Evolutionary conservation across 352 stramenopile species (phyloP).

Genomic region (Phytopythium cucurbitacearum): DNA sequence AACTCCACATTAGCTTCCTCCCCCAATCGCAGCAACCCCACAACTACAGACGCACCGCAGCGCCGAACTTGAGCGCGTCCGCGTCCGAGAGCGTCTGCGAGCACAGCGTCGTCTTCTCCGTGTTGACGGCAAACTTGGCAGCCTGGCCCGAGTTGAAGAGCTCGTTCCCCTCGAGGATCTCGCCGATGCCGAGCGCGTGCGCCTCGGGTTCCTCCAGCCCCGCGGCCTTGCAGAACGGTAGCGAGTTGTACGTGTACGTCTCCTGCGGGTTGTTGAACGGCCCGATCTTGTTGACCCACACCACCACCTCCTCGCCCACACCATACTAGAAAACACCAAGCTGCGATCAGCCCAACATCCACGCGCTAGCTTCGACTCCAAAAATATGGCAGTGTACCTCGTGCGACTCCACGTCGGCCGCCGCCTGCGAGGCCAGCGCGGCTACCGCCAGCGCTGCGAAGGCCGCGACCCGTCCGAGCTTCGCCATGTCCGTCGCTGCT

Average conservation of each 20-base stretch:
- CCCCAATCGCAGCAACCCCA: neutral
- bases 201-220: constrained; percentile 87
- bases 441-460: constrained; percentile 16
- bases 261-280: constrained; percentile 98
- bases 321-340: constrained; percentile 42
- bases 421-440: constrained; percentile 8
- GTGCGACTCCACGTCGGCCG: constrained; percentile 52
- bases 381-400: constrained; percentile 24
- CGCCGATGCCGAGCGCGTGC: constrained; percentile 89
- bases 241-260: constrained; percentile 99
- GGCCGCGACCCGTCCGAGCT: constrained; percentile 4
- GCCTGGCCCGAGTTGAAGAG: constrained; percentile 91
- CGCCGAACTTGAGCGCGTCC: constrained; percentile 77
- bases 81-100: constrained; percentile 63
- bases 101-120: constrained; percentile 62
- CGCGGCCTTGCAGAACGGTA: constrained; percentile 95
- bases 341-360: neutral
- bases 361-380: neutral
- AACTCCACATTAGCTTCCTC: neutral
- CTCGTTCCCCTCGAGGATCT: constrained; percentile 94
- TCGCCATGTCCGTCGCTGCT: neutral
- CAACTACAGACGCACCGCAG: constrained; percentile 33
- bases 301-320: constrained; percentile 70
- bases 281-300: constrained; percentile 98
- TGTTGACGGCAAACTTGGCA: constrained; percentile 75